phyloP scores from a whole-genome alignment of 345 rosid genomes.

The Murraya paniculata region DNA sequence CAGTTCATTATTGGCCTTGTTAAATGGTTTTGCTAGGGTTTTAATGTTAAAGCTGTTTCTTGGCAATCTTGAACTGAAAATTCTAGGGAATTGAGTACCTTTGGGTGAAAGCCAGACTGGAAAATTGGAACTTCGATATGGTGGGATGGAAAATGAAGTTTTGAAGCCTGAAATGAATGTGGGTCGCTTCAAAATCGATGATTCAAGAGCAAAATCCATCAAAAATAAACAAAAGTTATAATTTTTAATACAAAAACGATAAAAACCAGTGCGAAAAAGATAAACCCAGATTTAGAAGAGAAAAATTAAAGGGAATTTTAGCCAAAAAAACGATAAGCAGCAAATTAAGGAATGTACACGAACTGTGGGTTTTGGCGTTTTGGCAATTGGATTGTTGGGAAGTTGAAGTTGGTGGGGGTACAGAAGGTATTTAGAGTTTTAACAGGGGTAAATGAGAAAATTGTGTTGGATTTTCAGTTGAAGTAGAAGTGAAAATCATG shows the following conservation, averaged over 20 bases:
- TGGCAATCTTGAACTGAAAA: constrained; percentile 16
- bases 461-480: not conserved
- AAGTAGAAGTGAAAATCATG: not conserved
- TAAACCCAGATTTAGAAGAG: not conserved
- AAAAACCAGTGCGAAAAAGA: not conserved
- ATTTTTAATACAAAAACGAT: not conserved
- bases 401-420: not conserved
- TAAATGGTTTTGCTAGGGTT: constrained; percentile 22
- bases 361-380: not conserved
- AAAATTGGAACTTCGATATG: constrained; percentile 31
- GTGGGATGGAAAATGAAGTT: constrained; percentile 26
- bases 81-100: constrained; percentile 23
- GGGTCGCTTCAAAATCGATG: constrained; percentile 46
- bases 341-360: not conserved
- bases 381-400: not conserved
- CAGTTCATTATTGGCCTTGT: constrained; percentile 25
- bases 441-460: not conserved
- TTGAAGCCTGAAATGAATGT: constrained; percentile 25
- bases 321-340: not conserved
- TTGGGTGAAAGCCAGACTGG: constrained; percentile 23
- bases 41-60: constrained; percentile 22
- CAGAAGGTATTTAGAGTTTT: not conserved
- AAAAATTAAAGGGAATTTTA: not conserved
- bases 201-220: constrained; percentile 47
- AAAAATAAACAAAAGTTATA: not conserved